Evolutionary conservation across 805 yeast species (phyloP).

Genomic region (Candida tibetensis): DNA sequence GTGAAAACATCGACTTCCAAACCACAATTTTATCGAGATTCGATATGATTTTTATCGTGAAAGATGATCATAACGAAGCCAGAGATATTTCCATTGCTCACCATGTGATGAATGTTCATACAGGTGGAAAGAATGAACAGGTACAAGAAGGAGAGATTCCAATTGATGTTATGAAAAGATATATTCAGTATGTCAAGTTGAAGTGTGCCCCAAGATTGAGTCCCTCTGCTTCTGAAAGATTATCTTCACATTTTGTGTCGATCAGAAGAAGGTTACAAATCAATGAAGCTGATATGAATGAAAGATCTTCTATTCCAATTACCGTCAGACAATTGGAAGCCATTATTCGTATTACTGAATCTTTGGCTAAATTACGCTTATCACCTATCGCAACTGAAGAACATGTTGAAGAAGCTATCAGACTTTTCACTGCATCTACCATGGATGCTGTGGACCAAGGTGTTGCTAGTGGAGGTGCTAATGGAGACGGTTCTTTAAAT

Average conservation of each 20-base stretch:
- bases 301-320: constrained; percentile 92
- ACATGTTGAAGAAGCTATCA: constrained; percentile 93
- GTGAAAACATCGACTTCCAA: constrained; percentile 97
- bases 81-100: constrained; percentile 88
- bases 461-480: constrained; percentile 40
- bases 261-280: constrained; percentile 80
- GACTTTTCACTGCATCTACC: constrained; percentile 93
- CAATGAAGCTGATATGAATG: constrained; percentile 77
- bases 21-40: constrained; percentile 95
- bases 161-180: constrained; percentile 85
- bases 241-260: constrained; percentile 88
- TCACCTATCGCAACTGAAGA: constrained; percentile 80
- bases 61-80: constrained; percentile 86
- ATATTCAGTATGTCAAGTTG: constrained; percentile 83
- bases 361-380: constrained; percentile 82
- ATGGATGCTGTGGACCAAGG: constrained; percentile 89
- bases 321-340: constrained; percentile 98
- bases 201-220: constrained; percentile 92
- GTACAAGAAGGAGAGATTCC: constrained; percentile 80
- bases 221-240: constrained; percentile 82
- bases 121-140: constrained; percentile 54
- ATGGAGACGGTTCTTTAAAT: constrained; percentile 56
- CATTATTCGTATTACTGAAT: constrained; percentile 90
- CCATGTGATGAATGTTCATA: constrained; percentile 93
- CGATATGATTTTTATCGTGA: constrained; percentile 97